These are phyloP conservation scores for Lactifluus volemus DNA, from an alignment of 768 basidiomycete species.

Conservation along the genomic window DNA sequence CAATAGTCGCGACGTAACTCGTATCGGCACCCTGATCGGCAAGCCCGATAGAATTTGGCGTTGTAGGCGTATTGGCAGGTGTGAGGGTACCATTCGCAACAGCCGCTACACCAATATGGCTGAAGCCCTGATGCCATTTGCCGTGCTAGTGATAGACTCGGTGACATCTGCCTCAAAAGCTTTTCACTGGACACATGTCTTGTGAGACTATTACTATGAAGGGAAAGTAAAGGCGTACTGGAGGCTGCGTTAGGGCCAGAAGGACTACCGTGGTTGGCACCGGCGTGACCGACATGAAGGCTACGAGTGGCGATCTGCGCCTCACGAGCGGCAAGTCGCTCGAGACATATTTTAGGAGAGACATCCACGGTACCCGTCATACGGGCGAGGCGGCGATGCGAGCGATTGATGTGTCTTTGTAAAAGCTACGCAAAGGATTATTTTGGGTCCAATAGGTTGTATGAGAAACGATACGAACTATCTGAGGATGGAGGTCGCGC, in stretches of 20 bases:
- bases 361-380: constrained; percentile 55
- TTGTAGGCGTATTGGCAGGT: constrained; percentile 32
- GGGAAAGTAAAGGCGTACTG: neutral
- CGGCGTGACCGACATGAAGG: neutral
- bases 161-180: constrained; percentile 9
- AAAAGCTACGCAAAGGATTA: constrained; percentile 36
- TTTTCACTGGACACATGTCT: neutral
- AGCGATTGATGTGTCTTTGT: constrained; percentile 65
- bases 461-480: constrained; percentile 28
- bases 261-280: constrained; percentile 13
- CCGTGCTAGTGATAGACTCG: constrained; percentile 16
- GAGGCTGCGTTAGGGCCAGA: constrained; percentile 14
- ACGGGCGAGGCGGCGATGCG: constrained; percentile 52
- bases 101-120: constrained; percentile 31
- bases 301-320: neutral
- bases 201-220: neutral
- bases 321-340: constrained; percentile 37
- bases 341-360: constrained; percentile 37
- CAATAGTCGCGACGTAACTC: constrained; percentile 39
- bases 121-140: constrained; percentile 26
- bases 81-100: constrained; percentile 33
- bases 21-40: constrained; percentile 57
- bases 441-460: neutral
- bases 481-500: constrained; percentile 33
- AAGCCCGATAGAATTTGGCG: constrained; percentile 51